These are phyloP conservation scores for Phytopythium litorale DNA, from an alignment of 352 stramenopile species.

Conservation along the genomic window DNA sequence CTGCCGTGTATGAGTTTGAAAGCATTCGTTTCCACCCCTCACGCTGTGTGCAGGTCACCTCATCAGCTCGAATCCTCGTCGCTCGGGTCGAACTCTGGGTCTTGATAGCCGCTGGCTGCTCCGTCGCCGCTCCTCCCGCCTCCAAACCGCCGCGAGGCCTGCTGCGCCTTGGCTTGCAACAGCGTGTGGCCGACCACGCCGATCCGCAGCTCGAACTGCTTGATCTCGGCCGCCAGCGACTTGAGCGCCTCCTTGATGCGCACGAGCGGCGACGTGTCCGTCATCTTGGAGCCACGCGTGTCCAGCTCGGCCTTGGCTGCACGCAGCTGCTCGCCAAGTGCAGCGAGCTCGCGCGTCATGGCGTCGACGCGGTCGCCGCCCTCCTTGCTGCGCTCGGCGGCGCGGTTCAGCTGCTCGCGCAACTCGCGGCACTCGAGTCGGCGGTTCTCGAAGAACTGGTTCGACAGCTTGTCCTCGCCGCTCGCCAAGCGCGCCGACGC, in stretches of 20 bases:
- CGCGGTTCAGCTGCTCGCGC: conserved; percentile 54
- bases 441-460: conserved; percentile 64
- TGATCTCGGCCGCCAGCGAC: conserved; percentile 68
- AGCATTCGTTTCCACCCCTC: neutral
- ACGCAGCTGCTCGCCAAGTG: conserved; percentile 70
- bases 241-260: conserved; percentile 85
- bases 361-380: conserved; percentile 62
- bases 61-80: conserved; percentile 74
- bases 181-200: conserved; percentile 78
- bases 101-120: conserved; percentile 43
- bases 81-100: conserved; percentile 76
- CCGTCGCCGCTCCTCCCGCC: conserved; percentile 28
- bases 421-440: conserved; percentile 63
- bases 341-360: conserved; percentile 73
- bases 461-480: conserved; percentile 82
- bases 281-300: conserved; percentile 82
- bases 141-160: conserved; percentile 34
- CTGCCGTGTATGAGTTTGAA: neutral
- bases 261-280: conserved; percentile 78
- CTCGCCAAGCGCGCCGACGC: conserved; percentile 52
- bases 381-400: conserved; percentile 66
- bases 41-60: neutral
- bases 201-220: conserved; percentile 80
- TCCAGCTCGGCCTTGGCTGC: conserved; percentile 79
- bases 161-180: conserved; percentile 64